Evolutionary conservation across 345 rosid genomes (phyloP).

Genomic region (Boechera retrofracta): DNA sequence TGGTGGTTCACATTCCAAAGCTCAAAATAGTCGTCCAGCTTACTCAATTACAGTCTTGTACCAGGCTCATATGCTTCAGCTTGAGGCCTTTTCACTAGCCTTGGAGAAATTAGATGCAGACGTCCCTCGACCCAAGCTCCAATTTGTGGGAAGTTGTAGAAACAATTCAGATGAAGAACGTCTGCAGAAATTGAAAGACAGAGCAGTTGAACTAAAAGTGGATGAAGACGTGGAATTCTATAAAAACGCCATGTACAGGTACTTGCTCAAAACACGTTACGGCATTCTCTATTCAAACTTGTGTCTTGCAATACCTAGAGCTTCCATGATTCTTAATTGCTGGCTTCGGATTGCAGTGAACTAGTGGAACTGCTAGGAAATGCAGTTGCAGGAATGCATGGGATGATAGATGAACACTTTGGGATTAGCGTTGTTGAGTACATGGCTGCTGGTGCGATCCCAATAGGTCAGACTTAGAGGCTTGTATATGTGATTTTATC

Average conservation of each 20-base stretch:
- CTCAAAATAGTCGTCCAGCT: constrained; percentile 33
- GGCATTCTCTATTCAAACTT: background rate
- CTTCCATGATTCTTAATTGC: constrained; percentile 16
- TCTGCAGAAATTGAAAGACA: constrained; percentile 70
- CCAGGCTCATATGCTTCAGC: constrained; percentile 94
- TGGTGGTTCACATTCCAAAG: constrained; percentile 41
- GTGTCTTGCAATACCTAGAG: constrained; percentile 21
- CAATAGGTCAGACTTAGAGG: constrained; percentile 62
- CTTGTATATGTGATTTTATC: background rate
- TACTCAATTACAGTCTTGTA: constrained; percentile 44
- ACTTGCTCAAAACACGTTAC: constrained; percentile 19
- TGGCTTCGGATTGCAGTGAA: constrained; percentile 58
- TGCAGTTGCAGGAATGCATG: constrained; percentile 79
- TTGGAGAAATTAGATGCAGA: constrained; percentile 54
- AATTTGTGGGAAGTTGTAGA: constrained; percentile 95
- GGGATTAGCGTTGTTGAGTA: constrained; percentile 91
- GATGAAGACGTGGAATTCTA: constrained; percentile 71
- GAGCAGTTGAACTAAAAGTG: constrained; percentile 69
- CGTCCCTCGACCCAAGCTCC: constrained; percentile 77
- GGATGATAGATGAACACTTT: constrained; percentile 91
- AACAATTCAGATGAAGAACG: constrained; percentile 84
- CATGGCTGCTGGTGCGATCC: constrained; percentile 96
- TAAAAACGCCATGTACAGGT: constrained; percentile 85
- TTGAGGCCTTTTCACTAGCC: constrained; percentile 81
- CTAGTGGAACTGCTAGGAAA: constrained; percentile 72